A percentile compares a stretch with the other conserved stretches of the same genome.
These are phyloP conservation scores for Chrysophaeum taylorii DNA, from an alignment of 352 stramenopile genomes.

Conservation along the genomic window DNA sequence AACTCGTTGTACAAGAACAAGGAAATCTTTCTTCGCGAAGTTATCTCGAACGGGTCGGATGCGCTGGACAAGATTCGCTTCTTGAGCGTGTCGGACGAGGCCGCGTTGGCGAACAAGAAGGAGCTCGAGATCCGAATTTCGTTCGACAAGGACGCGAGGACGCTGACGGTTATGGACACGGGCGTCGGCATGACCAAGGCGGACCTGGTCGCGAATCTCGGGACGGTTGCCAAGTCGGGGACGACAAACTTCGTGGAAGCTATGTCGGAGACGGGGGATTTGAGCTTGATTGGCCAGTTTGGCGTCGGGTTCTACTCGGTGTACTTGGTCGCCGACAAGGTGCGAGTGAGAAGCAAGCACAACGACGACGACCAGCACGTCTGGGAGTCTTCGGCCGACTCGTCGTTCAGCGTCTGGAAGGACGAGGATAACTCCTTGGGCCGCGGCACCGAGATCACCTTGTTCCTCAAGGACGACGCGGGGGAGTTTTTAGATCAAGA, in stretches of 20 bases:
- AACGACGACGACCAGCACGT: conserved; percentile 94
- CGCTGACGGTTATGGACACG: conserved; percentile 94
- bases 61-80: conserved; percentile 97
- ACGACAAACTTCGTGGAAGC: conserved; percentile 97
- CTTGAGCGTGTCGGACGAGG: conserved; percentile 77
- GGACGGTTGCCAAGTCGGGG: conserved; percentile 94
- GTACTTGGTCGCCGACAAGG: conserved; percentile 89
- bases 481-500: conserved; percentile 84
- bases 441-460: conserved; percentile 94
- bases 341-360: conserved; percentile 92
- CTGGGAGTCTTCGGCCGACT: conserved; percentile 93
- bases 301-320: conserved; percentile 99
- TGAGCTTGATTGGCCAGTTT: conserved; percentile 97
- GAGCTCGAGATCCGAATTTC: conserved; percentile 92
- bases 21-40: conserved; percentile 96
- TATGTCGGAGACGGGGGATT: conserved; percentile 69
- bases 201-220: conserved; percentile 89
- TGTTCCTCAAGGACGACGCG: conserved; percentile 97
- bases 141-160: conserved; percentile 84
- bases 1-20: conserved; percentile 93
- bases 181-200: conserved; percentile 97
- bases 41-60: conserved; percentile 98
- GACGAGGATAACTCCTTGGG: conserved; percentile 88
- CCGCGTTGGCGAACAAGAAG: conserved; percentile 44
- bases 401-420: conserved; percentile 85